Evolutionary conservation across 495 filamentous ascomycete genomes (phyloP), one percentile per base, ranked within the genome.

Genomic region (Pyronema domesticum): DNA sequence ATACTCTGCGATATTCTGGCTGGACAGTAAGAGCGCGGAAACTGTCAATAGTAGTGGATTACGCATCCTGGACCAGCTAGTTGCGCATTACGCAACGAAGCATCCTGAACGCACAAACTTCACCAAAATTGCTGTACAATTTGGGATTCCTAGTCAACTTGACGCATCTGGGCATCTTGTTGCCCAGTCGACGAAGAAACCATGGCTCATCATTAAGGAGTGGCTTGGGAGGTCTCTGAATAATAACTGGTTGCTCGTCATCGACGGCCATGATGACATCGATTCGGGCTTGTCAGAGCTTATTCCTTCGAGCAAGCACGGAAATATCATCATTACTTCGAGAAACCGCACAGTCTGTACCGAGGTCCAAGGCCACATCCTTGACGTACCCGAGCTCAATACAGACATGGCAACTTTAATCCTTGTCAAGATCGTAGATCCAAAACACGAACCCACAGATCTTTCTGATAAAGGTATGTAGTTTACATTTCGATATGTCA

Each of bases 1-100:
- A 6, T 62, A 62, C 14, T 44, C 57, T 13, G 54, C 57, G 3
- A 13, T 62, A 18, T 60, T 62, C 55, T 62, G 54, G 57, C 35
- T 62, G 6, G 58, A 60, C 53, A 42, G 40, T 15, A 57, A 19
- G 9, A 42, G 53, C 17, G 19, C 30, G 0, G 14, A 40, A 14
- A 53, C 50, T 30, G 35, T 35, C 6, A 50, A 50, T 35, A 10
- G 15, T 30, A 50, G 47, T 15, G 47, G 17, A 7, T 10, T 7
- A 10, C 15, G 35, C 6, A 50, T 35, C 9, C 6, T 50, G 15
- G 15, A 36, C 8, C 8, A 14, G 0, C n/a, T 61, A 5, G 30
- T 61, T 0, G 17, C 51, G 17, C 49, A 59, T 19, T 34, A 57
- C 23, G 55, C 34, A 11, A 51, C 43, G 19, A 51, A 44, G 9